phyloP scores from a whole-genome alignment of 176 grass and related monocot species.

The Eremochloa ophiuroides region DNA sequence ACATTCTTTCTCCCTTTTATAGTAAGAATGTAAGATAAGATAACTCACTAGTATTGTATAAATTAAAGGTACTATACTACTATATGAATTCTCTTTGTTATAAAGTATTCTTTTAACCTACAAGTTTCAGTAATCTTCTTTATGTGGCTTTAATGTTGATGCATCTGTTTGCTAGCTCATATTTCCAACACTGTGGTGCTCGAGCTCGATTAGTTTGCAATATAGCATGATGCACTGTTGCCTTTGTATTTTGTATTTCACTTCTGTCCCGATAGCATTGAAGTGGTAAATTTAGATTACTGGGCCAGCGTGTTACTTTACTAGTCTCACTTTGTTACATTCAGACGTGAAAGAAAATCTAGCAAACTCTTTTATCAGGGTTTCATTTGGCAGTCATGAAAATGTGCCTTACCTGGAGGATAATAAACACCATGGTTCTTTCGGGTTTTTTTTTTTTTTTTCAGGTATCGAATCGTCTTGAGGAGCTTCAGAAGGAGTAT shows the following conservation, averaged over 20 bases:
- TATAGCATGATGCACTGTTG: neutral
- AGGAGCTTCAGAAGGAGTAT: conserved; percentile 67
- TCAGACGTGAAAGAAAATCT: neutral
- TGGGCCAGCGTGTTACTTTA: neutral
- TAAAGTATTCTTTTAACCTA: neutral
- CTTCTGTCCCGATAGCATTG: neutral
- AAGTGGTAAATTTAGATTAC: neutral
- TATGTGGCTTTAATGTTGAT: neutral
- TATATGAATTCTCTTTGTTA: neutral
- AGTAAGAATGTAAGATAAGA: neutral
- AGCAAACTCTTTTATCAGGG: neutral
- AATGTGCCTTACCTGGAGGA: neutral
- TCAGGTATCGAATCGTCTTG: conserved; percentile 65
- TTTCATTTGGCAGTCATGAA: neutral
- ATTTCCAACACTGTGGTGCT: neutral
- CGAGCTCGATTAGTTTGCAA: neutral
- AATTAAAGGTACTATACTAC: neutral
- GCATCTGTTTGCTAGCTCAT: neutral
- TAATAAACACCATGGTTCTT: neutral
- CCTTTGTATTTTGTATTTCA: neutral
- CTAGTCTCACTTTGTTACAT: neutral
- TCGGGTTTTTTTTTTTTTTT: conserved; percentile 28
- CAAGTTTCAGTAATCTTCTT: neutral
- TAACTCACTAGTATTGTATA: neutral
- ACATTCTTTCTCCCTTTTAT: neutral